Conservation (phyloP, 73 alveolate species). For the Paraurostyla sp. region DNA sequence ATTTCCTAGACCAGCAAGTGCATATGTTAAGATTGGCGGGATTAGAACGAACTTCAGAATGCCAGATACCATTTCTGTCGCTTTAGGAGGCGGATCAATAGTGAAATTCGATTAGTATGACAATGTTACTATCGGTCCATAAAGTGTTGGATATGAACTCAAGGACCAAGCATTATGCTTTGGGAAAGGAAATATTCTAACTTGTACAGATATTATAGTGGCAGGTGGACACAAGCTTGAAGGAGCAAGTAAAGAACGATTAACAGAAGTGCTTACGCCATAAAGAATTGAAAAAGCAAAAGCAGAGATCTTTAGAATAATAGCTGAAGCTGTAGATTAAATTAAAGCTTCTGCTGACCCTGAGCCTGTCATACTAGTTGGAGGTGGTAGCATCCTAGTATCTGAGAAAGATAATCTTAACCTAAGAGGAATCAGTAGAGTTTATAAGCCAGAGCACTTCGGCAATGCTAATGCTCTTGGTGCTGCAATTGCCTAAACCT, state of each 20-base stretch:
- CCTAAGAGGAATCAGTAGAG: not conserved
- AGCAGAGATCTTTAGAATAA: not conserved
- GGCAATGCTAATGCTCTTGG: constrained; percentile 48
- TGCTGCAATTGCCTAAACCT: constrained; percentile 20
- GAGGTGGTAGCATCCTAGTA: constrained; percentile 26
- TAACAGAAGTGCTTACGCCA: not conserved
- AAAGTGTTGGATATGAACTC: constrained; percentile 36
- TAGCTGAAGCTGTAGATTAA: constrained; percentile 7
- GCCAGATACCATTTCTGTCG: constrained; percentile 21
- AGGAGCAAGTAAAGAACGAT: not conserved
- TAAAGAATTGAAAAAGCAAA: not conserved
- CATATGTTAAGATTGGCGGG: constrained; percentile 15
- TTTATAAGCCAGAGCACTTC: constrained; percentile 17
- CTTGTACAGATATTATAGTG: constrained; percentile 11
- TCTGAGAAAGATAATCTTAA: not conserved
- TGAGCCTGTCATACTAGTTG: not conserved
- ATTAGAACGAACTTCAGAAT: constrained; percentile 49
- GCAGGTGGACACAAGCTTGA: not conserved
- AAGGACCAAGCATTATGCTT: constrained; percentile 8
- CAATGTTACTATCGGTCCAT: constrained; percentile 22
- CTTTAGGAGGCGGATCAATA: constrained; percentile 22
- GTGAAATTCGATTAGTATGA: not conserved
- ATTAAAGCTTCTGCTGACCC: not conserved
- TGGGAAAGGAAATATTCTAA: constrained; percentile 14
- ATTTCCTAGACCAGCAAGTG: constrained; percentile 21